Percentiles rank a stretch among this genome's conserved stretches.
These are phyloP conservation scores for Pythium dissimile DNA, from an alignment of 352 stramenopile species.

Conservation along the genomic window DNA sequence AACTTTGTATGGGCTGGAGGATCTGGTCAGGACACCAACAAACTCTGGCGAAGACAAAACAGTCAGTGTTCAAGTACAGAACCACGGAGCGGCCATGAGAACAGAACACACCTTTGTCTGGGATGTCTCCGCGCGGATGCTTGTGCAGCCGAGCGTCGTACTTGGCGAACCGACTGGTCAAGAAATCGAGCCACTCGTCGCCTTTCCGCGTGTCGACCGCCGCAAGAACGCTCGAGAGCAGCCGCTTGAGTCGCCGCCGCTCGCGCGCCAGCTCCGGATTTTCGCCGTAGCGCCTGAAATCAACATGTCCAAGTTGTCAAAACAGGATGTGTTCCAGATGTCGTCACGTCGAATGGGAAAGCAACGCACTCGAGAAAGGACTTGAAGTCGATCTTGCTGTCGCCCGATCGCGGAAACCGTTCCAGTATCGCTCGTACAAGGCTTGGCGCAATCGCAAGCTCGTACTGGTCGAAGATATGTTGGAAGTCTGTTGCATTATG, in stretches of 20 bases:
- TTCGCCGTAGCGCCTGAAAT: conserved; percentile 40
- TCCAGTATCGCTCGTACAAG: conserved; percentile 45
- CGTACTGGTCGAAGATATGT: conserved; percentile 29
- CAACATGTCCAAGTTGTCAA: not conserved
- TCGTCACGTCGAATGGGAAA: too few species aligned
- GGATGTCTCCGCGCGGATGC: conserved; percentile 20
- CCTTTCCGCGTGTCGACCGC: not conserved
- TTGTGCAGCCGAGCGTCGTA: conserved; percentile 38
- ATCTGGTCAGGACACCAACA: conserved; percentile 25
- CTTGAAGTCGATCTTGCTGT: conserved; percentile 35
- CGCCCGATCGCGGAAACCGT: conserved; percentile 35
- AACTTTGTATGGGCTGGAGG: conserved; percentile 24
- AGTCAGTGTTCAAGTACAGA: not conserved
- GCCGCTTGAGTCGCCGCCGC: conserved; percentile 37
- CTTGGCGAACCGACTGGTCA: conserved; percentile 34
- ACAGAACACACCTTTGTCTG: conserved; percentile 26
- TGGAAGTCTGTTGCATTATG: conserved; percentile 34
- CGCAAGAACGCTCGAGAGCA: conserved; percentile 19
- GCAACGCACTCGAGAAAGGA: conserved; percentile 52
- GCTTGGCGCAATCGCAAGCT: conserved; percentile 22
- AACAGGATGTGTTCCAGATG: too few species aligned
- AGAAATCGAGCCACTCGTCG: conserved; percentile 26
- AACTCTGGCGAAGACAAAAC: conserved; percentile 22
- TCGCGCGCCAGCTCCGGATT: conserved; percentile 37
- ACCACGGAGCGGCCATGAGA: not conserved